Conservation (phyloP, 2,329 filamentous ascomycete species). For the Fonsecaea pugnacius region DNA sequence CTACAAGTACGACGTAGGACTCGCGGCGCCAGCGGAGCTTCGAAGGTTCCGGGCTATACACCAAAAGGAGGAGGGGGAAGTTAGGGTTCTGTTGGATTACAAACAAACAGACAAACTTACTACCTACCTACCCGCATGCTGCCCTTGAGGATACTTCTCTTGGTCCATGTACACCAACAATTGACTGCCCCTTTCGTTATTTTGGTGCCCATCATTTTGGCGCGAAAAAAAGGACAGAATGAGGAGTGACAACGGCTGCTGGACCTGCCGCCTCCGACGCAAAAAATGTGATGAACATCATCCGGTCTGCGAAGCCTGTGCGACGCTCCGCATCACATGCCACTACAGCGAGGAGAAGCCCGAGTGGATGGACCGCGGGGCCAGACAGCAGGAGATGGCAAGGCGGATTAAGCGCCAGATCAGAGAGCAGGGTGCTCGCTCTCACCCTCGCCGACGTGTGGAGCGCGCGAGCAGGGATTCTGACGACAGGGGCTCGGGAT, state of each 20-base stretch:
- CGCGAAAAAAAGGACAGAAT: not conserved
- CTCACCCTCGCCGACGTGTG: slow-evolving; percentile 45
- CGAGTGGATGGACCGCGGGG: slow-evolving; percentile 62
- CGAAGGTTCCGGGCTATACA: not conserved
- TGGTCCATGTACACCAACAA: too few relatives aligned
- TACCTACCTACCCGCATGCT: too few relatives aligned
- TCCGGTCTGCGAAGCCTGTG: slow-evolving; percentile 59
- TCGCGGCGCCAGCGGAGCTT: not conserved
- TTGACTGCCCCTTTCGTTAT: too few relatives aligned
- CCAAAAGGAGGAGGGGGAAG: not conserved
- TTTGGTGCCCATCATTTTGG: too few relatives aligned
- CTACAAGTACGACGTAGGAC: not conserved
- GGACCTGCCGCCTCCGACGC: slow-evolving; percentile 64
- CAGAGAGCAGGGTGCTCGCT: slow-evolving; percentile 53
- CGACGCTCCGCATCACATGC: slow-evolving; percentile 61
- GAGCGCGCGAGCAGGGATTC: slow-evolving; percentile 19
- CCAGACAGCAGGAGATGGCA: slow-evolving; percentile 56
- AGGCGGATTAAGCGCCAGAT: slow-evolving; percentile 62
- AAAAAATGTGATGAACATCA: slow-evolving; percentile 65
- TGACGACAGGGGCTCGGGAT: slow-evolving; percentile 12
- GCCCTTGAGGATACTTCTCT: too few relatives aligned
- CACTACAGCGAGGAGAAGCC: slow-evolving; percentile 58
- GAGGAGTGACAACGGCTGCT: slow-evolving; percentile 47
- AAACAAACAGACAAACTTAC: too few relatives aligned
- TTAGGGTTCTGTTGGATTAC: too few relatives aligned